Percentiles rank a stretch among this genome's conserved stretches.
These are phyloP conservation scores for Clathrospora elynae DNA, from an alignment of 2,329 filamentous ascomycete genomes.

Conservation along the genomic window DNA sequence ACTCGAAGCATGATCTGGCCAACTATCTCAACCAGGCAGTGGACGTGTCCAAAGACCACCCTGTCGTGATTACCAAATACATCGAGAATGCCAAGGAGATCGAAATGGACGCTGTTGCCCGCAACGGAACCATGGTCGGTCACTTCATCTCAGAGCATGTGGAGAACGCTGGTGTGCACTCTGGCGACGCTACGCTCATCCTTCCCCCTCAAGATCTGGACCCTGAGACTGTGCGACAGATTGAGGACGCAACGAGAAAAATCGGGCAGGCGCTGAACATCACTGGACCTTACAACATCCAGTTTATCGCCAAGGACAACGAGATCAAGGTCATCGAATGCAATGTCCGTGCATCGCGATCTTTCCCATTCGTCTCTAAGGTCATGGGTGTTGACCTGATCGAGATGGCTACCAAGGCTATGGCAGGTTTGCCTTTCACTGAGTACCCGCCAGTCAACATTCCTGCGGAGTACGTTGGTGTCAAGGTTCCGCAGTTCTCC, in stretches of 20 bases:
- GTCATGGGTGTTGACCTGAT: conserved; percentile 98
- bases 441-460: conserved; percentile 81
- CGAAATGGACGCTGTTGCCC: conserved; percentile 97
- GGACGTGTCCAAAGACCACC: conserved; percentile 92
- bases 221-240: conserved; percentile 83
- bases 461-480: conserved; percentile 82
- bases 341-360: conserved; percentile 93
- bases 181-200: conserved; percentile 94
- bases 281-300: conserved; percentile 97
- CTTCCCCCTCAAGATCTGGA: conserved; percentile 93
- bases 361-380: conserved; percentile 98
- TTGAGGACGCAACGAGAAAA: conserved; percentile 93
- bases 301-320: conserved; percentile 99
- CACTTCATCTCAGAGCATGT: conserved; percentile 99
- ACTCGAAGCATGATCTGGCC: conserved; percentile 90
- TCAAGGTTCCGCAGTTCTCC: conserved; percentile 98
- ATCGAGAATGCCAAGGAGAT: conserved; percentile 99
- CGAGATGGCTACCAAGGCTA: conserved; percentile 97
- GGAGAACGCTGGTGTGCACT: conserved; percentile 97
- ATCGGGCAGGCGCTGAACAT: conserved; percentile 93
- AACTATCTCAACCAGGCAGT: conserved; percentile 87
- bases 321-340: conserved; percentile 99
- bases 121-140: conserved; percentile 84
- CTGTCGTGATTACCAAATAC: conserved; percentile 98
- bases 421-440: conserved; percentile 80